Base-by-base conservation (phyloP, 306 rosid genomes). In the Quercus bicolor region DNA sequence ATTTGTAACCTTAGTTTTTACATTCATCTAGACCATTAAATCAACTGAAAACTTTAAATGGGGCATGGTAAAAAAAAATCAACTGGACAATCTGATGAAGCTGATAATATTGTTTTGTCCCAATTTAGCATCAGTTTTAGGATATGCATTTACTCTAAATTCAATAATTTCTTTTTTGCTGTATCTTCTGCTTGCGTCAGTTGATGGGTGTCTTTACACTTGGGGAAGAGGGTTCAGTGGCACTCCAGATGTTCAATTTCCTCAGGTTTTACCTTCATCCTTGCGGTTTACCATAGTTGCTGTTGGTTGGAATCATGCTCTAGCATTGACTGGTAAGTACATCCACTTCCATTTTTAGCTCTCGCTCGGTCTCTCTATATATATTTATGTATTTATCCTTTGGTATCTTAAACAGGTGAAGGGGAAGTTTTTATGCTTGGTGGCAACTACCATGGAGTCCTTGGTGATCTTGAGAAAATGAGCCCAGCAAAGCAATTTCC, bases 171-270 rank as follows among this genome's bases (percentile, higher is more conserved):
- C 54, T 48, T 72, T 37, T 31, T 12, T 71, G 18, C 56, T 65
- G 43, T 74, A 9, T 78, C 66, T 45, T 70, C 52, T 61, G 53
- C 72, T 66, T 72, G 55, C 57, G 62, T 69, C 76, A 95, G 98
- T 77, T 75, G 90, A 87, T 80, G 98, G 99, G 23, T 82, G 75
- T 75, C 80, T 93, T 84, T 90, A 84, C 88, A 86, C 90, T 56
- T 95, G 97, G 99, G 99, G 99, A 79, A 91, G 95, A 87, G 97
- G 96, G 73, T 91, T 93, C 75, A 75, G 82, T 53, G 90, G 90
- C 72, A 81, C 56, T 55, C 83, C 90, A 43, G 93, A 88, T 79
- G 79, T 81, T 86, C 81, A 80, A 68, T 45, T 83, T 79, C 91
- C 99, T 12, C 86, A 68, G 56, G 34, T 31, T 70, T 71, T 90